phyloP scores from a whole-genome alignment of 371 early-diverging fungal species.

The Spraguea lophii region DNA sequence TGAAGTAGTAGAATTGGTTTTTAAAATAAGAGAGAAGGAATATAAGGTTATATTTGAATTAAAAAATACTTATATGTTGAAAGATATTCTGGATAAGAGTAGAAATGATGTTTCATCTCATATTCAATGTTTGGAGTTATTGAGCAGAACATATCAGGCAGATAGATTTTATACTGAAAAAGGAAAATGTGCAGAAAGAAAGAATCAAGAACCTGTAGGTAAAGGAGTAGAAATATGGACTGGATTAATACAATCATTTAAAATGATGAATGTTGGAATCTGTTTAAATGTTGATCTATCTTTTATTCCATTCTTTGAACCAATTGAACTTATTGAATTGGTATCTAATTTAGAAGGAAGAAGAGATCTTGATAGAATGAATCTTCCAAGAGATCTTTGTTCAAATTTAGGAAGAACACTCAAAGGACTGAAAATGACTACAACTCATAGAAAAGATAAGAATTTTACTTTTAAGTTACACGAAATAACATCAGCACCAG shows the following conservation, averaged over 20 bases:
- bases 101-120: neutral
- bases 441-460: slow-evolving; percentile 9
- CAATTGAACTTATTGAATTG: slow-evolving; percentile 8
- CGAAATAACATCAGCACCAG: slow-evolving; percentile 5
- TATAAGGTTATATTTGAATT: neutral
- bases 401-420: slow-evolving; percentile 7
- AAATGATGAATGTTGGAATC: slow-evolving; percentile 6
- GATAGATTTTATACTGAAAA: slow-evolving; percentile 1
- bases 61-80: slow-evolving; percentile 10
- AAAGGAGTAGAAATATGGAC: slow-evolving; percentile 19
- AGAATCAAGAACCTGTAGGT: slow-evolving; percentile 1
- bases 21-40: neutral
- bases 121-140: slow-evolving; percentile 15
- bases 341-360: neutral
- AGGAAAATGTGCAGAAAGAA: slow-evolving; percentile 5
- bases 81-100: slow-evolving; percentile 1
- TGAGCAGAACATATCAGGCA: slow-evolving; percentile 11
- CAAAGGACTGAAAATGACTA: slow-evolving; percentile 10
- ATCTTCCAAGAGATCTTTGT: neutral
- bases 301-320: slow-evolving; percentile 22
- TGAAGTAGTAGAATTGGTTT: slow-evolving; percentile 1
- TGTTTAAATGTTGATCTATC: slow-evolving; percentile 27
- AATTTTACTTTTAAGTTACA: slow-evolving; percentile 2
- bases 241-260: slow-evolving; percentile 24
- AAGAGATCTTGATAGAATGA: neutral